These are phyloP conservation scores for Incumbomyces lentus DNA, from an alignment of 2,329 filamentous ascomycete genomes.

Conservation along the genomic window DNA sequence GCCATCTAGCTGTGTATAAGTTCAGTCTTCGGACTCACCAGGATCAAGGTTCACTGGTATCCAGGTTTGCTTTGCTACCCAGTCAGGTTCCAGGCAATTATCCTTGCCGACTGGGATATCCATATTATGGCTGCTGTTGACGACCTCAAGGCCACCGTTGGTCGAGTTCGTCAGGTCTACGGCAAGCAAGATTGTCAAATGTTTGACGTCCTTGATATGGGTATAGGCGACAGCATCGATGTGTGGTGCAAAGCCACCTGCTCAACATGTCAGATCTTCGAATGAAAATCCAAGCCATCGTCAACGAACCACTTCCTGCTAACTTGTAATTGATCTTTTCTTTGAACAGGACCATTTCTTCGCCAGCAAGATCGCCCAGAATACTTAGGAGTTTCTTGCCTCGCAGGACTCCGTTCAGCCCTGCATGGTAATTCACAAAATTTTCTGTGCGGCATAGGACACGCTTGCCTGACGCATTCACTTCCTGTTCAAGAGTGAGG, in stretches of 20 bases:
- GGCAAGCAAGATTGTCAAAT: conserved; percentile 31
- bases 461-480: conserved; percentile 24
- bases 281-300: not conserved
- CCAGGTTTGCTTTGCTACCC: conserved; percentile 29
- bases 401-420: conserved; percentile 29
- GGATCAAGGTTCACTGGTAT: conserved; percentile 25
- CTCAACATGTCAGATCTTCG: not conserved
- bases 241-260: conserved; percentile 31
- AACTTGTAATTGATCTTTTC: conserved; percentile 37
- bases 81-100: conserved; percentile 27
- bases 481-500: conserved; percentile 22
- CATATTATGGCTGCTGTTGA: conserved; percentile 30
- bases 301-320: conserved; percentile 27
- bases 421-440: conserved; percentile 25
- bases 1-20: not conserved
- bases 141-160: conserved; percentile 33
- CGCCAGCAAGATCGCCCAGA: conserved; percentile 26
- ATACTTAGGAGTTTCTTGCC: conserved; percentile 24
- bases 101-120: conserved; percentile 26
- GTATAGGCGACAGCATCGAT: conserved; percentile 34
- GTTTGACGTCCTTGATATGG: conserved; percentile 33
- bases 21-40: conserved; percentile 23
- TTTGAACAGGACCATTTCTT: conserved; percentile 35
- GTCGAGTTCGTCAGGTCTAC: conserved; percentile 28
- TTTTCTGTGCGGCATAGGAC: conserved; percentile 28